A percentile compares a stretch with the other conserved stretches of the same genome.
These are phyloP conservation scores for Colletotrichum truncatum DNA, from an alignment of 2,329 filamentous ascomycete species.

Conservation along the genomic window DNA sequence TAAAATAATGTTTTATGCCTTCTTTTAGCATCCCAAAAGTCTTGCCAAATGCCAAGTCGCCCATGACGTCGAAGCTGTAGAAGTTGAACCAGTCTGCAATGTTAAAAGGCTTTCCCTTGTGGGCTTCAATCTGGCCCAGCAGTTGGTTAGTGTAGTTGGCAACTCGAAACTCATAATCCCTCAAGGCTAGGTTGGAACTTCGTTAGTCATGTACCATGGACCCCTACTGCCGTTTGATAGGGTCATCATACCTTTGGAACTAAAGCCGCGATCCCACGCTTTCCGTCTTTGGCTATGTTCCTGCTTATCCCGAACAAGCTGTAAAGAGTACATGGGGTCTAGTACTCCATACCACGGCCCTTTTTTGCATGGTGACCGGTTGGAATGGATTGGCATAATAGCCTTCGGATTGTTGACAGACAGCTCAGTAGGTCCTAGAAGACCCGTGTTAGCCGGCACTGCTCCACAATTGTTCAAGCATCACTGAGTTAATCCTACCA, in stretches of 20 bases:
- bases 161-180: conserved; percentile 41
- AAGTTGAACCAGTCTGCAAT: conserved; percentile 44
- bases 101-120: conserved; percentile 37
- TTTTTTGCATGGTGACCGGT: conserved; percentile 40
- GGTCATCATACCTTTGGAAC: conserved; percentile 36
- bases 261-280: conserved; percentile 44
- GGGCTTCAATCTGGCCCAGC: conserved; percentile 33
- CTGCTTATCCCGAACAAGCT: conserved; percentile 40
- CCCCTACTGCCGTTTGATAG: too few species aligned
- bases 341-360: conserved; percentile 44
- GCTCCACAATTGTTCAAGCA: background rate
- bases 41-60: conserved; percentile 48
- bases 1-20: conserved; percentile 38
- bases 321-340: conserved; percentile 39
- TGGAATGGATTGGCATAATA: conserved; percentile 38
- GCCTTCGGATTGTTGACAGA: conserved; percentile 41
- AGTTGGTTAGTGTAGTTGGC: conserved; percentile 35
- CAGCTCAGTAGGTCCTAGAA: conserved; percentile 40
- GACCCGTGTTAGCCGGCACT: background rate
- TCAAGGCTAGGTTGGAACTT: conserved; percentile 22
- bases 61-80: conserved; percentile 51
- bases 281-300: conserved; percentile 42
- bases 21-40: conserved; percentile 44
- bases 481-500: conserved; percentile 32
- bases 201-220: background rate